phyloP scores from a whole-genome alignment of 352 stramenopile genomes.

The Blastocystis hominis region DNA sequence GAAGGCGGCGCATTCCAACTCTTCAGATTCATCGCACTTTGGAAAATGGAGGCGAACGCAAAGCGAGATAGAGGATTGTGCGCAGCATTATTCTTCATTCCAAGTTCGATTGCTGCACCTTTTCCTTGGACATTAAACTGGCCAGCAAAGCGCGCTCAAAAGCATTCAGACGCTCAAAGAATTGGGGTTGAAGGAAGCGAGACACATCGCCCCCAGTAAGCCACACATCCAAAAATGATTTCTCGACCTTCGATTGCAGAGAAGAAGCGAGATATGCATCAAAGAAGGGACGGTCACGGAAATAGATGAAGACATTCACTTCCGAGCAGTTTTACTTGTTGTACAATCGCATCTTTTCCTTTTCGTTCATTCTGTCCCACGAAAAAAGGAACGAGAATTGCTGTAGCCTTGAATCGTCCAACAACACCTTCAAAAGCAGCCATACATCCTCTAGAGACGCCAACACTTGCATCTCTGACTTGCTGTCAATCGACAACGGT shows the following conservation, averaged over 20 bases:
- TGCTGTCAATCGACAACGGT: too few species aligned
- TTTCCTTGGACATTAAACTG: not conserved
- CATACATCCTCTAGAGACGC: not conserved
- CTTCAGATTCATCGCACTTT: constrained; percentile 60
- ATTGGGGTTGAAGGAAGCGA: constrained; percentile 60
- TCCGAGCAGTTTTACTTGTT: constrained; percentile 65
- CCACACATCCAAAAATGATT: constrained; percentile 67
- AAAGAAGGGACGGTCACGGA: constrained; percentile 66
- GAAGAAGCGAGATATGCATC: constrained; percentile 61
- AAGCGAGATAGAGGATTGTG: constrained; percentile 61
- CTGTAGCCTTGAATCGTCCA: constrained; percentile 21
- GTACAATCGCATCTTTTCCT: constrained; percentile 63
- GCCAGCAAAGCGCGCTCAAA: constrained; percentile 64
- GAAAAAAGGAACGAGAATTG: constrained; percentile 61
- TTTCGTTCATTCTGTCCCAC: constrained; percentile 60
- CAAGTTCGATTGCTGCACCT: constrained; percentile 59
- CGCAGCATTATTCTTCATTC: constrained; percentile 60
- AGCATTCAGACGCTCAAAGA: constrained; percentile 61
- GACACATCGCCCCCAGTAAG: constrained; percentile 62
- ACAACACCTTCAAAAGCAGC: constrained; percentile 2
- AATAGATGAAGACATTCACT: constrained; percentile 67
- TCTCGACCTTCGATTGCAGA: constrained; percentile 64
- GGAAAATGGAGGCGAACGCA: constrained; percentile 61
- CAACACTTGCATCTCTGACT: too few species aligned
- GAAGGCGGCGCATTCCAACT: not conserved